Evolutionary conservation across 805 yeast species (phyloP).

Genomic region (Pichia rugopelliculosa): DNA sequence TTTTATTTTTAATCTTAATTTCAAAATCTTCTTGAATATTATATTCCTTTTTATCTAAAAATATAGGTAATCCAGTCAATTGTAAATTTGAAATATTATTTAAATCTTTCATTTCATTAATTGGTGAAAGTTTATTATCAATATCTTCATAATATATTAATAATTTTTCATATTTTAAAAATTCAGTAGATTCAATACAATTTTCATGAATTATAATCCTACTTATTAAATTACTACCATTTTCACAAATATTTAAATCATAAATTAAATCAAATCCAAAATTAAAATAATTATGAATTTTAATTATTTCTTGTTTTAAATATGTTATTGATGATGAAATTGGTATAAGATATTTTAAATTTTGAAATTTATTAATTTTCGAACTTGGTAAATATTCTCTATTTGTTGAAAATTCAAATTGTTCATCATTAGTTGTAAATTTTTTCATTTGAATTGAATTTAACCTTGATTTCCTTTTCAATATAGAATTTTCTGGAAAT

Average conservation of each 20-base stretch:
- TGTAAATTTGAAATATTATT: neutral
- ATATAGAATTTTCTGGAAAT: constrained; percentile 48
- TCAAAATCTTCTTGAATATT: constrained; percentile 21
- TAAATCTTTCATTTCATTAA: neutral
- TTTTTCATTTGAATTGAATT: constrained; percentile 8
- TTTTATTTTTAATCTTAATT: constrained; percentile 24
- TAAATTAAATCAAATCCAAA: constrained; percentile 50
- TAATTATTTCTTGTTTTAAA: constrained; percentile 6
- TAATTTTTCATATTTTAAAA: constrained; percentile 47
- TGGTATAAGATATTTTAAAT: neutral
- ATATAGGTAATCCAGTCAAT: constrained; percentile 17
- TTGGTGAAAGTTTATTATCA: neutral
- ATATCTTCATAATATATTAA: constrained; percentile 18
- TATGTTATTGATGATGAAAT: neutral
- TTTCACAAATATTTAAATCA: constrained; percentile 28
- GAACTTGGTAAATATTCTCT: constrained; percentile 5
- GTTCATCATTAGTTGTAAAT: neutral
- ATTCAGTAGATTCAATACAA: constrained; percentile 42
- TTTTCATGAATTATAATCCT: constrained; percentile 49
- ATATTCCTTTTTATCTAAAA: constrained; percentile 29
- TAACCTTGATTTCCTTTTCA: constrained; percentile 26
- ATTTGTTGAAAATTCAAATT: neutral
- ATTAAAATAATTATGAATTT: constrained; percentile 50
- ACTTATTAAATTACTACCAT: constrained; percentile 28
- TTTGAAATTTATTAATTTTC: neutral